These are phyloP conservation scores for Colletotrichum higginsianum DNA, from an alignment of 2,329 filamentous ascomycete genomes.

Conservation along the genomic window DNA sequence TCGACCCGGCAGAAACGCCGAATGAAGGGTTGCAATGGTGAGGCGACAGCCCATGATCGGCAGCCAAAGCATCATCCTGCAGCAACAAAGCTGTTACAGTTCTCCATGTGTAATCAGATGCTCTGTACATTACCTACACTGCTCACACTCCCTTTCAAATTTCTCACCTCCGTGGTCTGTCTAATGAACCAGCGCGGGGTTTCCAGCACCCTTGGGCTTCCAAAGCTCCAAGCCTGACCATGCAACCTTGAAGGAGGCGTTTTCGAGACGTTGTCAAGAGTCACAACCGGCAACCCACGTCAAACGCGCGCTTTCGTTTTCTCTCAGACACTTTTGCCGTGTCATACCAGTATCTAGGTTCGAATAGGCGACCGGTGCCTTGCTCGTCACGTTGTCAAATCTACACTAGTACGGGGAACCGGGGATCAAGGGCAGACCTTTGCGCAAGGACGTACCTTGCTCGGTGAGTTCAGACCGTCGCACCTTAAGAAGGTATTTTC, in stretches of 20 bases:
- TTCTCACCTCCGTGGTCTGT: neutral
- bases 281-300: conserved; percentile 9
- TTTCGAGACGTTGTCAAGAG: conserved; percentile 8
- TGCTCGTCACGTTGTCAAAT: conserved; percentile 3
- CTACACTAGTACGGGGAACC: conserved; percentile 3
- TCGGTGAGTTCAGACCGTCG: conserved; percentile 29
- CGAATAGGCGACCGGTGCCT: conserved; percentile 22
- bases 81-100: conserved; percentile 23
- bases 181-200: conserved; percentile 3
- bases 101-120: neutral
- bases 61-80: conserved; percentile 21
- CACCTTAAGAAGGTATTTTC: conserved; percentile 17
- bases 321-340: conserved; percentile 24
- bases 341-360: conserved; percentile 12
- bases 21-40: conserved; percentile 11
- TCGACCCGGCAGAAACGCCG: conserved; percentile 1
- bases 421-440: conserved; percentile 11
- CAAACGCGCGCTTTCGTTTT: conserved; percentile 1
- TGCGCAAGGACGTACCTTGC: conserved; percentile 28
- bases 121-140: neutral
- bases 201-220: conserved; percentile 1
- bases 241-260: conserved; percentile 33
- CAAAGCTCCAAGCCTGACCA: conserved; percentile 27
- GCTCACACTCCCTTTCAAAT: neutral
- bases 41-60: conserved; percentile 19